Percentiles rank a stretch among this genome's conserved stretches.
These are phyloP conservation scores for Bauhinia variegata DNA, from an alignment of 306 rosid species.

Conservation along the genomic window DNA sequence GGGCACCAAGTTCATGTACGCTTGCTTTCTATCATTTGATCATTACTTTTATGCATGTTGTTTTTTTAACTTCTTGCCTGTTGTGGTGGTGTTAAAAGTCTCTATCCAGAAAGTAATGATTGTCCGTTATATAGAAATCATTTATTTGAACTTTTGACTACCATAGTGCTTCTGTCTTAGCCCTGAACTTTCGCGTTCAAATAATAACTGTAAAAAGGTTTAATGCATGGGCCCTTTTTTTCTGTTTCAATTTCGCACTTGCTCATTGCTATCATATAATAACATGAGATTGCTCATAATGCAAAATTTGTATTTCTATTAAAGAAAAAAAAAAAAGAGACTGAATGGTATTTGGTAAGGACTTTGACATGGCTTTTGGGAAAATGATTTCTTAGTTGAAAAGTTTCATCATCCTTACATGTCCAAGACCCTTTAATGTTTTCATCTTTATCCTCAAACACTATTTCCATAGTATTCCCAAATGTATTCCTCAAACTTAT, in stretches of 20 bases:
- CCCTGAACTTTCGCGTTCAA: too few relatives aligned
- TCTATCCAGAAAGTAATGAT: too few relatives aligned
- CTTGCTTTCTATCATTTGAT: conserved; percentile 3
- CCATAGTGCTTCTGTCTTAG: too few relatives aligned
- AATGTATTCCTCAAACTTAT: neutral
- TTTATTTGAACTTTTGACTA: too few relatives aligned
- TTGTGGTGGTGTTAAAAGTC: neutral
- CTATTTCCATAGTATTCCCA: neutral
- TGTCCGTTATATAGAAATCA: too few relatives aligned
- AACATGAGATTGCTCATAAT: neutral
- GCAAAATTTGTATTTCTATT: neutral
- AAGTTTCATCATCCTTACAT: neutral
- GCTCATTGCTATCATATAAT: too few relatives aligned
- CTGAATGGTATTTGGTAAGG: neutral
- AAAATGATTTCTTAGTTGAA: neutral
- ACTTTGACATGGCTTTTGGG: neutral
- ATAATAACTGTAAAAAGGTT: too few relatives aligned
- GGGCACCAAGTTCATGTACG: conserved; percentile 92
- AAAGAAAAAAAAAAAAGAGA: neutral
- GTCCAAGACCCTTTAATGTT: too few relatives aligned
- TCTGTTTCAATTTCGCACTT: too few relatives aligned
- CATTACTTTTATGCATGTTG: neutral
- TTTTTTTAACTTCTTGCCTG: neutral
- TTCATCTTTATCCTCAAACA: neutral
- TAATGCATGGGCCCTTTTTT: too few relatives aligned